Evolutionary conservation across 768 basidiomycete species (phyloP).

Genomic region (Mycena floridula): DNA sequence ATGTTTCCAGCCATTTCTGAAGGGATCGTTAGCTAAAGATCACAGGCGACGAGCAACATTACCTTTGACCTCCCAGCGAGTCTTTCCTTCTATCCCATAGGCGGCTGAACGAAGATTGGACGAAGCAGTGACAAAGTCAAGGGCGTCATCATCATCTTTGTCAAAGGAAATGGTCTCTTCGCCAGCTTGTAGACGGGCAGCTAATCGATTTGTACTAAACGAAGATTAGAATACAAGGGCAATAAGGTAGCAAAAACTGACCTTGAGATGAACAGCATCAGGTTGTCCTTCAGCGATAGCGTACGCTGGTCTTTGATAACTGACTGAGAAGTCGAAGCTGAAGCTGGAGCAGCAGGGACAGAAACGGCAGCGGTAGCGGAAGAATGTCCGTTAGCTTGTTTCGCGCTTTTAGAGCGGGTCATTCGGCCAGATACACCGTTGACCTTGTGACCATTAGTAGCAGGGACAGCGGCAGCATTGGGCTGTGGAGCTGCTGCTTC

Average conservation of each 20-base stretch:
- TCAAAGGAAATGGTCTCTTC: constrained; percentile 83
- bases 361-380: constrained; percentile 7
- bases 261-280: constrained; percentile 84
- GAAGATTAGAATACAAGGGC: neutral
- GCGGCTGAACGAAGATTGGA: constrained; percentile 89
- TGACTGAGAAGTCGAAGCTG: constrained; percentile 1
- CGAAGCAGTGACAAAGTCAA: constrained; percentile 94
- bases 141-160: constrained; percentile 95
- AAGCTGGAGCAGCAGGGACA: constrained; percentile 4
- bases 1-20: constrained; percentile 99
- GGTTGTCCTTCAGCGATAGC: constrained; percentile 72
- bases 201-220: constrained; percentile 74
- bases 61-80: constrained; percentile 98
- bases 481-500: constrained; percentile 15
- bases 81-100: constrained; percentile 85
- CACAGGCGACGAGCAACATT: constrained; percentile 1
- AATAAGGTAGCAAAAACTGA: constrained; percentile 21
- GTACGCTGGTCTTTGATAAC: constrained; percentile 79
- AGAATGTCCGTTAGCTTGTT: constrained; percentile 18
- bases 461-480: constrained; percentile 4
- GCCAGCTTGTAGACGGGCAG: constrained; percentile 56
- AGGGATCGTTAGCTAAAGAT: neutral
- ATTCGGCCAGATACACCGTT: constrained; percentile 12
- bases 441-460: neutral
- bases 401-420: constrained; percentile 6